Percentiles rank a stretch among this genome's conserved stretches.
Evolutionary conservation across 2,329 filamentous ascomycete species (phyloP).

Genomic region (Apiospora sp.): DNA sequence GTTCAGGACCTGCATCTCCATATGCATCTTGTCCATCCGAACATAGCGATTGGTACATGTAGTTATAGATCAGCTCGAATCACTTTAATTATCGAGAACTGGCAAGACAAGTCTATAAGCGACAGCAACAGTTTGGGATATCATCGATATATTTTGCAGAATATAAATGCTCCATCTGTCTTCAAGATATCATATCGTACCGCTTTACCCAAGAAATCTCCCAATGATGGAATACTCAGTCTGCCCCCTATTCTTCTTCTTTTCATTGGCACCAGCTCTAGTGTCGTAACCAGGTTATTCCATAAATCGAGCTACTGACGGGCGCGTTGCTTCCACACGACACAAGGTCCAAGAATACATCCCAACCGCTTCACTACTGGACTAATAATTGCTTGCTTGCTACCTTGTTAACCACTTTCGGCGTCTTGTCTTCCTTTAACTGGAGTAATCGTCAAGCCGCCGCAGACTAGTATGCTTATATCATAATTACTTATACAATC

Average conservation of each 20-base stretch:
- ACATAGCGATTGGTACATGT: not conserved
- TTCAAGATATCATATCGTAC: slow-evolving; percentile 2
- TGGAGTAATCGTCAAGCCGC: too few relatives aligned
- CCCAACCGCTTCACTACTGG: too few relatives aligned
- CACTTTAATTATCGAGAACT: too few relatives aligned
- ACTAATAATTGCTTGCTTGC: too few relatives aligned
- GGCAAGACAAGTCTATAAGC: not conserved
- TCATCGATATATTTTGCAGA: not conserved
- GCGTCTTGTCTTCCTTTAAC: too few relatives aligned
- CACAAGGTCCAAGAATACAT: too few relatives aligned
- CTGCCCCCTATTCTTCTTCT: not conserved
- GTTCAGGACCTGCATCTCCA: not conserved
- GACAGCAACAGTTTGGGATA: not conserved
- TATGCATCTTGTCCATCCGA: not conserved
- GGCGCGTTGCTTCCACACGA: too few relatives aligned
- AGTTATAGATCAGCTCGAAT: too few relatives aligned
- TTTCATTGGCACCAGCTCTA: not conserved
- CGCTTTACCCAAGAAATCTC: not conserved
- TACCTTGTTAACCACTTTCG: too few relatives aligned
- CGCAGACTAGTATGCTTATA: not conserved
- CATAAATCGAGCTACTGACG: too few relatives aligned
- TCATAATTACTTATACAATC: slow-evolving; percentile 12
- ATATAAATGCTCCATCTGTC: not conserved
- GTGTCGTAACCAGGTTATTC: too few relatives aligned
- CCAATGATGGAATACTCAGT: not conserved